Base-by-base conservation (phyloP, 2,329 filamentous ascomycete genomes). In the Cladorrhinum sp. region DNA sequence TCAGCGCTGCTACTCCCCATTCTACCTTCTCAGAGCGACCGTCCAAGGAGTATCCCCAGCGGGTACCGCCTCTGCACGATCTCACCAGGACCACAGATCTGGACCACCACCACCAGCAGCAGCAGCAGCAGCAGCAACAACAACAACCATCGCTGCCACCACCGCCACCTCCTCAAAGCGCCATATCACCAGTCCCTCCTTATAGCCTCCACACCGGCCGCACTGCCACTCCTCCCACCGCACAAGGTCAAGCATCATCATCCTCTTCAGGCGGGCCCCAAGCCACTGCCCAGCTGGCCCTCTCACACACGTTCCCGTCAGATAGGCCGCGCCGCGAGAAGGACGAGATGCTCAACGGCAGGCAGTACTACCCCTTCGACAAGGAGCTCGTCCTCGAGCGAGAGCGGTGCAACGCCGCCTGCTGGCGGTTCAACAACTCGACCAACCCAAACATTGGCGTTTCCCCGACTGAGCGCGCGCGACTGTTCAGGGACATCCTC, bases 361-460 rank as follows among this genome's bases (percentile, higher is more conserved):
- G 90, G 46, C 82, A 86, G n/a, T 98, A 92, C 74, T 87, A 87
- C 63, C 90, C 91, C 6, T 93, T 89, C 65, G 87, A 91, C 71
- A 84, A 86, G 62, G 88, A 92, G 69, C 82, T 99, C 4, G 83
- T 90, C 14, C 82, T 90, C 20, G 93, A 97, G 69, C 88, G 94
- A n/a, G 87, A 95, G 71, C 84, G 88, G 58, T 98, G 94, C 76
- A 89, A 86, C 64, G 83, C 85, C 12, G 91, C 91, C 3, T 87
- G 94, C 68, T 93, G 89, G 83, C 82, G 87, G 55, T 97, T 95
- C 77, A 97, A 97, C 75, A 91, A 89, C 73, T 88, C 90, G 18
- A 88, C 85, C 28, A 92, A 92, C 67, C 88, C 90, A 1, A 85
- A 86, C 58, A 84, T 86, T 42, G 89, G 88, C 3, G 84, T 93